Percentiles rank a stretch among this genome's conserved stretches.
phyloP scores from a whole-genome alignment of 2,329 filamentous ascomycete genomes.

The Colletotrichum ledebouriae region DNA sequence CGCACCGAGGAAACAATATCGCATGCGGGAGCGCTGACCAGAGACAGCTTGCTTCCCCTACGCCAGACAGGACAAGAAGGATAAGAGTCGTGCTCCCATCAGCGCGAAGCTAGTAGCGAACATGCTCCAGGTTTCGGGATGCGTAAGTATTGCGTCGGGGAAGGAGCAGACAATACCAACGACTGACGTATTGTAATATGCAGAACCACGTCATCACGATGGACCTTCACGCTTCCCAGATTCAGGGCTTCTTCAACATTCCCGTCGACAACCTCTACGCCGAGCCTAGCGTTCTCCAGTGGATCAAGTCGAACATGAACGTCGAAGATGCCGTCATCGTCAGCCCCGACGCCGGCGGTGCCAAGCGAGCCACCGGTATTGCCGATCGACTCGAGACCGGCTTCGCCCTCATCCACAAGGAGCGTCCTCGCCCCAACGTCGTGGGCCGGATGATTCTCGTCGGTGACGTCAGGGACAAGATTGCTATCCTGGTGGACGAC shows the following conservation, averaged over 20 bases:
- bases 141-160: conserved; percentile 51
- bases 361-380: conserved; percentile 88
- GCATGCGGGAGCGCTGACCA: conserved; percentile 10
- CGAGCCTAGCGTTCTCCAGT: conserved; percentile 85
- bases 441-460: conserved; percentile 95
- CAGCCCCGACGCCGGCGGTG: conserved; percentile 87
- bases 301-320: conserved; percentile 83
- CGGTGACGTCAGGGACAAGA: conserved; percentile 90
- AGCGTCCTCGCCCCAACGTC: conserved; percentile 74
- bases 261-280: conserved; percentile 81
- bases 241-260: conserved; percentile 89
- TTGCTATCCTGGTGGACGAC: conserved; percentile 96
- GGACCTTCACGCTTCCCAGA: conserved; percentile 89
- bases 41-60: conserved; percentile 84
- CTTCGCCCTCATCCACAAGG: conserved; percentile 92
- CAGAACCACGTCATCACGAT: conserved; percentile 77
- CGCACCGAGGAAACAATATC: not conserved
- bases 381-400: conserved; percentile 85
- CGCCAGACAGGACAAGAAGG: conserved; percentile 93
- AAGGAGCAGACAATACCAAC: not conserved
- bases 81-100: conserved; percentile 85
- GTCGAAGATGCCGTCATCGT: conserved; percentile 87
- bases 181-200: conserved; percentile 2
- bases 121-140: conserved; percentile 90
- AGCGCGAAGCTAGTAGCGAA: conserved; percentile 91